Percentiles rank a stretch among this genome's conserved stretches.
Conservation (phyloP, 768 basidiomycete genomes). For the Hortiboletus campestris region DNA sequence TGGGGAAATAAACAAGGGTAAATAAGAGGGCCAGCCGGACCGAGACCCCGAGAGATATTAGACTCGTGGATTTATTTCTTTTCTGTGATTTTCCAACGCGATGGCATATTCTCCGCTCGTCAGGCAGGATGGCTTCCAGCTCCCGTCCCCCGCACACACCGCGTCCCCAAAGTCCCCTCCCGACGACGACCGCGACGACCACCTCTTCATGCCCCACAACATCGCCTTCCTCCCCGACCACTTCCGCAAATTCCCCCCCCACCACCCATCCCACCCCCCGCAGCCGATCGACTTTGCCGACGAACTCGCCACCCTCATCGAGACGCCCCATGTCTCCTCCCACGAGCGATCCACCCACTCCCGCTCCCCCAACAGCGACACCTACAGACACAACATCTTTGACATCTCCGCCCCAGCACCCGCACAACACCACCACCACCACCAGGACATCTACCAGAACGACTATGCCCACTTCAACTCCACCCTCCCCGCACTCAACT, state of each 20-base stretch:
- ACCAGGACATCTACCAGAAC: conserved; percentile 29
- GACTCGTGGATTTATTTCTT: neutral
- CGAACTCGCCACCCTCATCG: conserved; percentile 65
- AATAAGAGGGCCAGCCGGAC: conserved; percentile 25
- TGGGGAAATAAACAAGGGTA: conserved; percentile 20
- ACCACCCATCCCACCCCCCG: conserved; percentile 11
- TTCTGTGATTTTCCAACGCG: neutral
- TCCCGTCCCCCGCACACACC: conserved; percentile 45
- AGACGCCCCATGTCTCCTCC: conserved; percentile 30
- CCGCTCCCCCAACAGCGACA: conserved; percentile 39
- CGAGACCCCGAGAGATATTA: conserved; percentile 32
- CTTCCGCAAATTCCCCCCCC: conserved; percentile 50
- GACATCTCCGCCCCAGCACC: conserved; percentile 54
- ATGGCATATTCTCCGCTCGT: conserved; percentile 38
- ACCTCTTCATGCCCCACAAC: conserved; percentile 46
- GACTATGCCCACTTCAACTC: conserved; percentile 46
- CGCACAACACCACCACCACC: conserved; percentile 33
- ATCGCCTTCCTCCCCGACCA: conserved; percentile 50
- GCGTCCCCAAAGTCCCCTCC: conserved; percentile 28
- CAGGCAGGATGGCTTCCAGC: conserved; percentile 73
- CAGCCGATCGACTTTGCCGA: conserved; percentile 57
- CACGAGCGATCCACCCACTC: conserved; percentile 46
- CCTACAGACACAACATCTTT: conserved; percentile 57
- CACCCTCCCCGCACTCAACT: conserved; percentile 50
- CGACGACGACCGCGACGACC: conserved; percentile 28